phyloP scores from a whole-genome alignment of 495 filamentous ascomycete genomes.

The Aspergillus hancockii region DNA sequence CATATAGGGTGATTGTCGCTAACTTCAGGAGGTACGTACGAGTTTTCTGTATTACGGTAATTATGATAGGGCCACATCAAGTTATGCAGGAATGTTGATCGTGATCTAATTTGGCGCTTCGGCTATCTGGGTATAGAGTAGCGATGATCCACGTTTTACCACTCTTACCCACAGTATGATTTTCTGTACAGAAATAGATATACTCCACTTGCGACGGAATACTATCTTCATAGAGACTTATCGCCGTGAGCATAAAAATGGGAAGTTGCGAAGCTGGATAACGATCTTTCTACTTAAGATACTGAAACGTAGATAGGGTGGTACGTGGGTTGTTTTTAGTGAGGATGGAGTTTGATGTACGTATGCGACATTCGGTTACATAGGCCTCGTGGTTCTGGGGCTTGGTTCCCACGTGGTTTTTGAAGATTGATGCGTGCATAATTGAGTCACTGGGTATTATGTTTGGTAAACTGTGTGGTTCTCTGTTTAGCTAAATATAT shows the following conservation, averaged over 20 bases:
- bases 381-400: neutral
- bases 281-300: no score
- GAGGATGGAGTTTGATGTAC: neutral
- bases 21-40: neutral
- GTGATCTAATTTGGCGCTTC: neutral
- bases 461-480: neutral
- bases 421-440: neutral
- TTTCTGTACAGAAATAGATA: no score
- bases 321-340: neutral
- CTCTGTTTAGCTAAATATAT: no score
- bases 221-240: no score
- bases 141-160: neutral
- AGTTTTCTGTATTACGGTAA: neutral
- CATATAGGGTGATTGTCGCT: no score
- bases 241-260: no score
- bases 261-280: no score
- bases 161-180: no score
- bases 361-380: neutral
- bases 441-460: neutral
- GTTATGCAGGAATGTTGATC: neutral
- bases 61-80: neutral
- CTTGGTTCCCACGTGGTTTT: neutral
- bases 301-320: neutral
- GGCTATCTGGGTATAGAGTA: neutral
- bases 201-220: no score